Percentiles rank a stretch among this genome's conserved stretches.
phyloP scores from a whole-genome alignment of 2,329 filamentous ascomycete species.

The Didymella lethalis region DNA sequence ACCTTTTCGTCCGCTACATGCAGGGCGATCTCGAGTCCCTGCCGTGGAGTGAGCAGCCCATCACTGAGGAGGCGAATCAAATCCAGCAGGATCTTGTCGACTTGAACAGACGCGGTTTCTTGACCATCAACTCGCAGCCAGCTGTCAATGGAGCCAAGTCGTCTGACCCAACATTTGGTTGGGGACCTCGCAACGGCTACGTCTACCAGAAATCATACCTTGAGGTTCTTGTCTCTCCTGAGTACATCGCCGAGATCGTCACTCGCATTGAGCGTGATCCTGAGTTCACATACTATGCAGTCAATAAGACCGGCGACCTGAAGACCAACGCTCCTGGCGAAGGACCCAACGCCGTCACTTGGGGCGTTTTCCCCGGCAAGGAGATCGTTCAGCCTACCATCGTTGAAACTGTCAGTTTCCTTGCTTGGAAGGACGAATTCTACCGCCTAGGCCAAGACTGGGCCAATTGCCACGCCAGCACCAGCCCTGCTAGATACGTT shows the following conservation, averaged over 20 bases:
- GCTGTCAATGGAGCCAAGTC: constrained; percentile 92
- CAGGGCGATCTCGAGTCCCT: constrained; percentile 80
- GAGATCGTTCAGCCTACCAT: constrained; percentile 99
- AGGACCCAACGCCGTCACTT: constrained; percentile 96
- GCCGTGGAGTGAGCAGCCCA: constrained; percentile 92
- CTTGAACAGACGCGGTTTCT: constrained; percentile 83
- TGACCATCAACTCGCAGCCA: constrained; percentile 98
- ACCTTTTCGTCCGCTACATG: constrained; percentile 86
- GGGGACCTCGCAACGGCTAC: constrained; percentile 94
- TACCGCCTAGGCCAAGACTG: constrained; percentile 92
- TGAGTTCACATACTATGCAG: constrained; percentile 92
- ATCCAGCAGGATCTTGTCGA: constrained; percentile 80
- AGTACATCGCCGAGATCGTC: constrained; percentile 79
- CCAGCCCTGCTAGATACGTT: constrained; percentile 77
- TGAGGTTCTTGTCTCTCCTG: constrained; percentile 85
- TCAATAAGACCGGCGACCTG: constrained; percentile 82
- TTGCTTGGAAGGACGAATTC: constrained; percentile 98
- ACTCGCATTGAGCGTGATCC: constrained; percentile 77
- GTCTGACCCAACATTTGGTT: constrained; percentile 84
- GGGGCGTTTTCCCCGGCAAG: constrained; percentile 98
- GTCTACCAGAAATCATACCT: constrained; percentile 99
- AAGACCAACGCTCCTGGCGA: constrained; percentile 85
- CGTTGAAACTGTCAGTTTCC: constrained; percentile 95
- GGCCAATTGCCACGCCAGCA: constrained; percentile 85
- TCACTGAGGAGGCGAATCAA: constrained; percentile 80